Evolutionary conservation across 768 basidiomycete species (phyloP).

Genomic region (Hortiboletus flavorubellus): DNA sequence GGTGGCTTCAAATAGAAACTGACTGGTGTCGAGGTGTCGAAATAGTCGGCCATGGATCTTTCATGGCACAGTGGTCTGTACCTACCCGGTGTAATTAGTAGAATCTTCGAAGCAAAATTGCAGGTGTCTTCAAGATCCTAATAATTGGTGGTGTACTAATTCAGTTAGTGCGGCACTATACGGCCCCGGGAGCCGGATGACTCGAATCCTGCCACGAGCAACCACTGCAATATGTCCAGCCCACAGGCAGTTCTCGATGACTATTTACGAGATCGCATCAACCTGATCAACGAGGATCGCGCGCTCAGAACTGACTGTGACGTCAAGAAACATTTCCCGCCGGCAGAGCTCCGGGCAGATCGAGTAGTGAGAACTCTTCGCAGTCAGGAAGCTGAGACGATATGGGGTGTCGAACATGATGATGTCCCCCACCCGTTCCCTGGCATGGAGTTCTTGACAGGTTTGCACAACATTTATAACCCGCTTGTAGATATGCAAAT

Average conservation of each 20-base stretch:
- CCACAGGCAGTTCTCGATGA: background rate
- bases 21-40: background rate
- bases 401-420: slow-evolving; percentile 57
- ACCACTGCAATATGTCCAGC: slow-evolving; percentile 4
- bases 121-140: background rate
- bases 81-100: background rate
- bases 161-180: background rate
- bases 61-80: background rate
- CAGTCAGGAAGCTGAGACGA: slow-evolving; percentile 43
- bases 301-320: slow-evolving; percentile 46
- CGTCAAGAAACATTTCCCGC: slow-evolving; percentile 27
- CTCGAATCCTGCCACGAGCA: background rate
- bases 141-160: background rate
- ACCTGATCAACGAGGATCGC: slow-evolving; percentile 42
- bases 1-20: slow-evolving; percentile 9
- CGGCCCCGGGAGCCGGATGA: background rate
- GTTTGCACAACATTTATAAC: slow-evolving; percentile 28
- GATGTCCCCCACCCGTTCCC: slow-evolving; percentile 60
- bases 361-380: slow-evolving; percentile 52
- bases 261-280: slow-evolving; percentile 17
- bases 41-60: background rate
- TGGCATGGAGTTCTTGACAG: slow-evolving; percentile 74
- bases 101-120: background rate
- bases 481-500: too few relatives aligned
- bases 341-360: slow-evolving; percentile 52